Evolutionary conservation across 116 monocot species (phyloP).

Genomic region (Zostera marina): DNA sequence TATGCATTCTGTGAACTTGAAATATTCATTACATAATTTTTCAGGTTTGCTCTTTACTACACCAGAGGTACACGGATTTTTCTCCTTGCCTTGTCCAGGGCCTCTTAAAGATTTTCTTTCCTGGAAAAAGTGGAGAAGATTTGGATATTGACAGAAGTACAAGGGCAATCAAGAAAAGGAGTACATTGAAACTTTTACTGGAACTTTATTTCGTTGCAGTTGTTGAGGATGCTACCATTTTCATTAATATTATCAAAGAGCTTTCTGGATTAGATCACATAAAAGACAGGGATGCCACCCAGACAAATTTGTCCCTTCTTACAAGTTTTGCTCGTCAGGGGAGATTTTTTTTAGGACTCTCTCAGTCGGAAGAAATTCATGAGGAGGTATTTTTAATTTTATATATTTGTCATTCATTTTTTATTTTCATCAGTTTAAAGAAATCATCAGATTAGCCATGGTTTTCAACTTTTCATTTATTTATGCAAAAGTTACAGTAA

Average conservation of each 20-base stretch:
- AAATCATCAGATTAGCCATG: too few species aligned
- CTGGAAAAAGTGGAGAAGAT: slow-evolving; percentile 88
- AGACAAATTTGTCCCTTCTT: slow-evolving; percentile 89
- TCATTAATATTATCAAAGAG: slow-evolving; percentile 83
- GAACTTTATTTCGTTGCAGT: slow-evolving; percentile 97
- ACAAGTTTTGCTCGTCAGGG: slow-evolving; percentile 88
- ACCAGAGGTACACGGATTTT: slow-evolving; percentile 95
- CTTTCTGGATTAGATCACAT: slow-evolving; percentile 62
- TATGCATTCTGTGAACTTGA: background rate
- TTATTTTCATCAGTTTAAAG: too few species aligned
- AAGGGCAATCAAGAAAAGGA: slow-evolving; percentile 83
- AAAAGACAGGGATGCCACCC: slow-evolving; percentile 82
- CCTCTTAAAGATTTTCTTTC: slow-evolving; percentile 71
- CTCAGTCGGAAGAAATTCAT: slow-evolving; percentile 51
- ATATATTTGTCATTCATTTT: too few species aligned
- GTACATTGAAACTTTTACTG: slow-evolving; percentile 77
- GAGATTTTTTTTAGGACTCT: slow-evolving; percentile 60
- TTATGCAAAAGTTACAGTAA: too few species aligned
- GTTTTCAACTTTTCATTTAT: too few species aligned
- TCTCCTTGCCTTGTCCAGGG: slow-evolving; percentile 84
- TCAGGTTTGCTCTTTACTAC: slow-evolving; percentile 93
- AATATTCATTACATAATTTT: slow-evolving; percentile 4
- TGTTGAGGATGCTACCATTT: slow-evolving; percentile 72
- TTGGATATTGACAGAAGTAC: slow-evolving; percentile 54
- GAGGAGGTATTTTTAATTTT: slow-evolving; percentile 46